Base-by-base conservation (phyloP, 1,139 yeast species). In the Nakaseomyces kungkrabaensis region DNA sequence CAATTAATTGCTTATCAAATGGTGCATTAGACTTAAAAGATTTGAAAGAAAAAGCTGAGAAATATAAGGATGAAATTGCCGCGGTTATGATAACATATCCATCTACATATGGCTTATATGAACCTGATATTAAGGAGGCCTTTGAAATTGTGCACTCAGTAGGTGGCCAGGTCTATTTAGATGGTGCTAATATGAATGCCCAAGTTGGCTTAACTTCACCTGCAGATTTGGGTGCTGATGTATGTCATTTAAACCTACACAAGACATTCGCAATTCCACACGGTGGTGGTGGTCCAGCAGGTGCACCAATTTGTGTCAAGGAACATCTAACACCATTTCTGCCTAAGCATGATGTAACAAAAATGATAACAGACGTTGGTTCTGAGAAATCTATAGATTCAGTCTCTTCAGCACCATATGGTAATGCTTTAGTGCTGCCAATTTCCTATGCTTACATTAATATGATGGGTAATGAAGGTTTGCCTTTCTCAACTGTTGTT, bases 231-330 rank as follows among this genome's bases (percentile, higher is more conserved):
- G 97, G 97, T 49, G 97, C 97, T n/a, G 98, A 92, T 70, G 97
- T 92, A 45, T 92, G 98, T 70, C 98, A 92, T 66, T 77, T 92
- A 72, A 92, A 92, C 68, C 76, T 92, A 65, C 98, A 92, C 75
- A 92, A 92, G 73, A 92, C 98, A 1, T 92, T 92, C 74, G 92
- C 97, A 47, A 89, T 92, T 65, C 95, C 96, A 54, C 98, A 92
- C 67, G 98, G 98, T 63, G 98, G 98, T 64, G 98, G 98, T 67
- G 98, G 98, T 47, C 98, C 98, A 43, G 98, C 97, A 62, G 95
- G 90, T 66, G 98, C 97, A 9, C 97, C 98, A 52, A 94, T 92
- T 54, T 89, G 97, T 76, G 97, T 90, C 55, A 85, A 83, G 62
- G 72, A 76, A 52, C 96, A 89, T 68, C 74, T 92, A 63, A 78